Base-by-base conservation (phyloP, 345 rosid species). In the Acer saccharum region DNA sequence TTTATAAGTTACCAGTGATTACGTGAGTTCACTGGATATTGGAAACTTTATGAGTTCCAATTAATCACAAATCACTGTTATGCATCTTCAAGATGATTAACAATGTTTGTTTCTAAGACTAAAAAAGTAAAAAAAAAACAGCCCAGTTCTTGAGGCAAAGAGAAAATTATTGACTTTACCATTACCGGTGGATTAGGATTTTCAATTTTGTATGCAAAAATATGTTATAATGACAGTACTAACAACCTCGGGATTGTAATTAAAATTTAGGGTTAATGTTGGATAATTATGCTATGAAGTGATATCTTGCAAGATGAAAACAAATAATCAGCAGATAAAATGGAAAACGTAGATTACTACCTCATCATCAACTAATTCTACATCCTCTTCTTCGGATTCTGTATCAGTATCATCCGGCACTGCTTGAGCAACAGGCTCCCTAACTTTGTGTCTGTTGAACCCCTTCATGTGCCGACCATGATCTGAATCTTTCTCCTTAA, bases 381-480 rank as follows among this genome's bases (percentile, higher is more conserved):
- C 86, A 14, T 85, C 90, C 58, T 78, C 90, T 76, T 72, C 81
- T 48, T 75, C 73, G 0, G 81, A 81, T 18, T 21, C 80, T 2
- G 79, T 81, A 17, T 65, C 92, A 17, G 41, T 75, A 65, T 83
- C 86, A 72, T 80, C 85, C 60, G 71, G 77, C 61, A 81, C 86
- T 2, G 78, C 76, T 70, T 76, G 79, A 7, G 74, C 68, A 79
- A 79, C 79, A 2, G 97, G 91, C 60, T 91, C 97, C 76, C 93
- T 87, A 71, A 87, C 87, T 75, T 88, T 90, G 77, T 63, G 76
- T 65, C 98, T 84, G 73, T 85, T 90, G 73, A 85, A 89, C 46
- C 95, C 95, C 80, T 93, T 95, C 93, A 93, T 87, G 79, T 95
- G 99, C 39, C 98, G 89, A 73, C 99, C 99, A 80, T 80, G 99